Evolutionary conservation across 768 basidiomycete genomes (phyloP).

Genomic region (Strobilomyces echinocephalus): DNA sequence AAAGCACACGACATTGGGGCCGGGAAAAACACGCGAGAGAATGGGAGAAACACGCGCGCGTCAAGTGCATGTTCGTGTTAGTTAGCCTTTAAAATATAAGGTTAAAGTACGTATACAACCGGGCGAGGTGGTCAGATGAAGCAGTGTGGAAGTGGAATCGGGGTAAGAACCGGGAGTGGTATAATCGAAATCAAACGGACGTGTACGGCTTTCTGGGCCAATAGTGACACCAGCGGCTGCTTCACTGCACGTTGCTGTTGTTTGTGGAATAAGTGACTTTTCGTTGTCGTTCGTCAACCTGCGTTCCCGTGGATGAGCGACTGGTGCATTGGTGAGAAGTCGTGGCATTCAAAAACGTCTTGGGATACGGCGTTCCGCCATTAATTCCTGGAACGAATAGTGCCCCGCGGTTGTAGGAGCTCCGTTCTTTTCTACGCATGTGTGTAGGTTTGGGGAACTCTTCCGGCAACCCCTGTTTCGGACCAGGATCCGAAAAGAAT

Average conservation of each 20-base stretch:
- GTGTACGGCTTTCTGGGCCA: not conserved
- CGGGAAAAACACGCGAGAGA: not conserved
- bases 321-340: conserved; percentile 14
- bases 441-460: conserved; percentile 83
- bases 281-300: conserved; percentile 25
- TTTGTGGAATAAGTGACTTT: conserved; percentile 13
- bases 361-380: conserved; percentile 23
- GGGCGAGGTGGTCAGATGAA: conserved; percentile 13
- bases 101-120: conserved; percentile 28
- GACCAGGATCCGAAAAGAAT: conserved; percentile 69
- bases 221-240: not conserved
- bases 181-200: conserved; percentile 5
- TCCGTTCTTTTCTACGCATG: conserved; percentile 76
- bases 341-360: conserved; percentile 25
- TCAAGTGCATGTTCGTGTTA: conserved; percentile 16
- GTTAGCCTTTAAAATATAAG: conserved; percentile 32
- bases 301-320: conserved; percentile 13
- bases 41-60: conserved; percentile 5
- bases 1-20: conserved; percentile 4
- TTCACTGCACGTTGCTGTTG: conserved; percentile 8
- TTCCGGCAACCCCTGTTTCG: conserved; percentile 68
- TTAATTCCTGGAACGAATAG: conserved; percentile 52
- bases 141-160: conserved; percentile 8
- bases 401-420: conserved; percentile 70
- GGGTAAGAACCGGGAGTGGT: conserved; percentile 6